Percentiles rank a stretch among this genome's conserved stretches.
phyloP scores from a whole-genome alignment of 208 protist genomes.

The Tritrichomonas musculus region DNA sequence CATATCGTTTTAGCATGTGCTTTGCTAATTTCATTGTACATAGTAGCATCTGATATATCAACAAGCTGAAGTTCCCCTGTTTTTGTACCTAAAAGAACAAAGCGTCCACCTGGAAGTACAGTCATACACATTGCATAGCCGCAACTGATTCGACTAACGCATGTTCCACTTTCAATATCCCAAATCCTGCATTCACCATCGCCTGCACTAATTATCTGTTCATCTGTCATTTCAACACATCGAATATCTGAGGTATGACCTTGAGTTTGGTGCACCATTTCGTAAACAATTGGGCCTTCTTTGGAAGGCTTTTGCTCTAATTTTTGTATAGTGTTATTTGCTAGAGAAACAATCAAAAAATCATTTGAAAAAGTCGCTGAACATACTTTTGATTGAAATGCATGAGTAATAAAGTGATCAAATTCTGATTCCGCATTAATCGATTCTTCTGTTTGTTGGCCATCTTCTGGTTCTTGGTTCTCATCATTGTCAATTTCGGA shows the following conservation, averaged over 20 bases:
- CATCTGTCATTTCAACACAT: slow-evolving; percentile 54
- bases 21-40: not conserved
- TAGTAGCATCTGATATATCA: not conserved
- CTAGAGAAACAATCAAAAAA: not conserved
- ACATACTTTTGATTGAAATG: not conserved
- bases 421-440: too few species aligned
- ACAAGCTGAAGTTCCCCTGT: slow-evolving; percentile 52
- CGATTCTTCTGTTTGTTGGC: not conserved
- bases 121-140: slow-evolving; percentile 60
- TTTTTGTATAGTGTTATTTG: not conserved
- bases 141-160: slow-evolving; percentile 51
- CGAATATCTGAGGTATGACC: slow-evolving; percentile 59
- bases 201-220: slow-evolving; percentile 39
- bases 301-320: not conserved
- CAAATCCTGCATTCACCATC: slow-evolving; percentile 52
- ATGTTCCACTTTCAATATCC: slow-evolving; percentile 52
- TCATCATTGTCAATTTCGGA: too few species aligned
- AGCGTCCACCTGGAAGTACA: slow-evolving; percentile 65
- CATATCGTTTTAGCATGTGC: not conserved
- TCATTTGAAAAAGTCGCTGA: not conserved
- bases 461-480: too few species aligned
- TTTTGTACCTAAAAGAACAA: slow-evolving; percentile 57
- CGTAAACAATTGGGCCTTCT: too few species aligned
- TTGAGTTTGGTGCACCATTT: not conserved
- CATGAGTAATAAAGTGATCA: not conserved